A percentile compares a stretch with the other conserved stretches of the same genome.
phyloP scores from a whole-genome alignment of 139 green algal species.

The Chlamydomonas asymmetrica region DNA sequence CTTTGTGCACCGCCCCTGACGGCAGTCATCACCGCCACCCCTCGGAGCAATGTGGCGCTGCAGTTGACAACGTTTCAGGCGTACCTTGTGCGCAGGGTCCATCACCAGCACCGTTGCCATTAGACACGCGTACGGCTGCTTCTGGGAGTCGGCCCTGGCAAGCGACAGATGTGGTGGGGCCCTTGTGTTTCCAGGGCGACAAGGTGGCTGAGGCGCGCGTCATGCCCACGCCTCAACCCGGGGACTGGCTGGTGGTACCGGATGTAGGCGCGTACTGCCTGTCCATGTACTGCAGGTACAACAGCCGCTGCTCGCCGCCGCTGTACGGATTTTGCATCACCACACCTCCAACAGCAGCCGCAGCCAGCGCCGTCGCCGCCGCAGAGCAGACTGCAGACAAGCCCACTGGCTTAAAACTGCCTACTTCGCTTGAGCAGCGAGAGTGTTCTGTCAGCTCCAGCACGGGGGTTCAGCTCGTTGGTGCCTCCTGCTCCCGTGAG shows the following conservation, averaged over 20 bases:
- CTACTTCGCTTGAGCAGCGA: neutral
- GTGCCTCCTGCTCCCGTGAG: too few species aligned
- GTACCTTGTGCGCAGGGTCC: too few species aligned
- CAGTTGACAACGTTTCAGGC: too few species aligned
- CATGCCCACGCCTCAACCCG: slow-evolving; percentile 27
- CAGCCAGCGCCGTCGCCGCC: neutral
- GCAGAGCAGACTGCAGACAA: neutral
- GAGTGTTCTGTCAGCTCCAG: neutral
- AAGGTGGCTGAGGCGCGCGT: slow-evolving; percentile 21
- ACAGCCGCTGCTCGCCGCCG: slow-evolving; percentile 38
- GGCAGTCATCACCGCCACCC: too few species aligned
- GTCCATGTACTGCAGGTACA: slow-evolving; percentile 50
- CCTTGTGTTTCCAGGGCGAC: slow-evolving; percentile 51
- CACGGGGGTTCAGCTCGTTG: neutral
- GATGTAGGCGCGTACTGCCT: slow-evolving; percentile 44
- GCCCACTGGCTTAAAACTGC: neutral
- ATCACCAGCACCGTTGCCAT: too few species aligned
- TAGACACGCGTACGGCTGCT: too few species aligned
- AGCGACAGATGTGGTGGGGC: slow-evolving; percentile 38
- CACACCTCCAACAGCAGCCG: neutral
- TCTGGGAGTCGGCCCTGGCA: neutral
- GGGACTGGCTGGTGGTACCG: slow-evolving; percentile 37
- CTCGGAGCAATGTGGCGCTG: too few species aligned
- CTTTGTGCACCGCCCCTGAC: too few species aligned
- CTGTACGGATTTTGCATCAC: slow-evolving; percentile 29